Base-by-base conservation (phyloP, 805 yeast species). In the Saccharomycopsis amapae region DNA sequence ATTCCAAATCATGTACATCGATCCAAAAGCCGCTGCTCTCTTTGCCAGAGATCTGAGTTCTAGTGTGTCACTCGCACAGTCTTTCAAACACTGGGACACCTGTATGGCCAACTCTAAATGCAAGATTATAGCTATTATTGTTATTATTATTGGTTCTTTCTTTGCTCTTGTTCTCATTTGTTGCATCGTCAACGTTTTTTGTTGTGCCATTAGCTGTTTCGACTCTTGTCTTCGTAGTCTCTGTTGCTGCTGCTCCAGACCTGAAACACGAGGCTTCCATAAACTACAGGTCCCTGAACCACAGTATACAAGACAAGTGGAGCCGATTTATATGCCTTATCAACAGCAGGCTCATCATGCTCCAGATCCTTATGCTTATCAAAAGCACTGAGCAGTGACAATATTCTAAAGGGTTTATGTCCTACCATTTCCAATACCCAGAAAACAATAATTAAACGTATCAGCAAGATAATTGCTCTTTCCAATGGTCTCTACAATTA, bases 21-120 rank as follows among this genome's bases (percentile, higher is more conserved):
- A 12, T 17, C 39, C 24, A 13, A 12, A 12, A 10, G 7, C 10
- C 32, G 22, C 31, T 15, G 12, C n/a, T n/a, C 42, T 47, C 12
- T 10, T 34, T 35, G 34, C 32, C 12, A 44, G 48, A 35, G 39
- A 40, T 23, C 17, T 46, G 35, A 26, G 18, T 25, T 18, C 31
- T 17, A 38, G 42, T 2, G 50, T 54, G 12, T 54, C 60, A 19
- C 65, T 71, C 2, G 68, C 66, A 4, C 54, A 67, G 24, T 61
- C 83, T 4, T 81, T 81, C 67, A 75, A 68, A 56, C 53, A 60
- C 44, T 85, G 94, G 93, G 77, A 80, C 57, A 75, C 85, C 2
- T 85, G 95, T 63, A 84, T 83, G 90, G 81, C 72, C 57, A 81
- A 83, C 61, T 78, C 65, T 38, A 69, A 79, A 39, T 85, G 95